A percentile compares a stretch with the other conserved stretches of the same genome.
Evolutionary conservation across 2,329 filamentous ascomycete species (phyloP).

Genomic region (Blastomyces emzantsi): DNA sequence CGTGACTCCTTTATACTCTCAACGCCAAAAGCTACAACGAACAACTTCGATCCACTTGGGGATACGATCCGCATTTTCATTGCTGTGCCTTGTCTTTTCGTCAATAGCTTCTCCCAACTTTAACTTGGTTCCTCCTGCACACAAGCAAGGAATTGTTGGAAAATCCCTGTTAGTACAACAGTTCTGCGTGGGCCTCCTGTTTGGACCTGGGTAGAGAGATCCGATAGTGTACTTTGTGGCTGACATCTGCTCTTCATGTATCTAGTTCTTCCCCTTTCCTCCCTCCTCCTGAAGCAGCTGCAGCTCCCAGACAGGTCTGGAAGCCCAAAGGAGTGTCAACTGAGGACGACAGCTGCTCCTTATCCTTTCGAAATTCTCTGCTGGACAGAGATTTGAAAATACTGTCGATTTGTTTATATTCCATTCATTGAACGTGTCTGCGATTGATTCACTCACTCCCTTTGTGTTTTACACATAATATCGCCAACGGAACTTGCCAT

Average conservation of each 20-base stretch:
- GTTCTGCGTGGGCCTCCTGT: slow-evolving; percentile 7
- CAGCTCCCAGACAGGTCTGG: slow-evolving; percentile 1
- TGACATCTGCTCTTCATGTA: background rate
- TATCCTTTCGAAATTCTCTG: background rate
- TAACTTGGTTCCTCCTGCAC: background rate
- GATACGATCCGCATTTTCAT: background rate
- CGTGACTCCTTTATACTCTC: background rate
- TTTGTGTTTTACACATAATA: background rate
- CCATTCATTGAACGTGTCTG: background rate
- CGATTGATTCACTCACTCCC: background rate
- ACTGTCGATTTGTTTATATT: background rate
- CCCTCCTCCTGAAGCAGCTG: background rate
- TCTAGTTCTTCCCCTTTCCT: background rate
- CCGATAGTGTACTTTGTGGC: slow-evolving; percentile 1
- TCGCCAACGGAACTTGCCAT: background rate
- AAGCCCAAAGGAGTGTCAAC: background rate
- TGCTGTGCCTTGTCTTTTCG: slow-evolving; percentile 3
- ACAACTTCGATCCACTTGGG: background rate
- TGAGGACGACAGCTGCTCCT: background rate
- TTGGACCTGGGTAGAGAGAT: slow-evolving; percentile 4
- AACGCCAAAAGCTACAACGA: background rate
- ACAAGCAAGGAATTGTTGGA: slow-evolving; percentile 6
- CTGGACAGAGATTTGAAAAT: slow-evolving; percentile 5
- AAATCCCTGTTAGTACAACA: slow-evolving; percentile 9
- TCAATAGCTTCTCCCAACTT: background rate